Evolutionary conservation across 2,329 filamentous ascomycete genomes (phyloP).

Genomic region (Sclerotinia spermophila): DNA sequence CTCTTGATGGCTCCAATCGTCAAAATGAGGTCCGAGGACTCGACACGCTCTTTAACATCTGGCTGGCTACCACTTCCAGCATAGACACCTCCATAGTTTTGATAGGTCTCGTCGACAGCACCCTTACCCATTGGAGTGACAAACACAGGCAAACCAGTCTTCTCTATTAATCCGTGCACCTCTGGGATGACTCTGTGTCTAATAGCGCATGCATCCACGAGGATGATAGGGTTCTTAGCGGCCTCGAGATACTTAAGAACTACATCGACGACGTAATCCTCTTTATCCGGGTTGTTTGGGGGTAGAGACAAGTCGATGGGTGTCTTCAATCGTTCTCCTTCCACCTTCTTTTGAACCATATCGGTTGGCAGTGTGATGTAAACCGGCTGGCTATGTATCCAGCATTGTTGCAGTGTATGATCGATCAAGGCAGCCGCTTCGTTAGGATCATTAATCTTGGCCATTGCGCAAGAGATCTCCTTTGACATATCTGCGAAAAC

Average conservation of each 20-base stretch:
- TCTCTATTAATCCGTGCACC: constrained; percentile 67
- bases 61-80: constrained; percentile 71
- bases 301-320: constrained; percentile 65
- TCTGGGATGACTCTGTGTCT: constrained; percentile 71
- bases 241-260: constrained; percentile 68
- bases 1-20: constrained; percentile 66
- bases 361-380: constrained; percentile 83
- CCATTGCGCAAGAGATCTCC: constrained; percentile 66
- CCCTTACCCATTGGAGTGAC: constrained; percentile 91
- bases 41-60: constrained; percentile 60
- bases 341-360: constrained; percentile 71
- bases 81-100: constrained; percentile 81
- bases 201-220: constrained; percentile 80
- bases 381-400: constrained; percentile 69
- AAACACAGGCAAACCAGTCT: constrained; percentile 74
- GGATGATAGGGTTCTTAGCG: constrained; percentile 71
- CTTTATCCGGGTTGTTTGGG: constrained; percentile 64
- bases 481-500: constrained; percentile 78
- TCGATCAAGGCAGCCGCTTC: constrained; percentile 76
- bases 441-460: constrained; percentile 64
- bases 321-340: constrained; percentile 66
- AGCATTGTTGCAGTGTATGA: constrained; percentile 70
- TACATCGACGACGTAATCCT: constrained; percentile 79
- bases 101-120: constrained; percentile 70
- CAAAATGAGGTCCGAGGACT: constrained; percentile 67